These are phyloP conservation scores for Casaregolazyma suthepensis DNA, from an alignment of 1,139 yeast genomes.

Conservation along the genomic window DNA sequence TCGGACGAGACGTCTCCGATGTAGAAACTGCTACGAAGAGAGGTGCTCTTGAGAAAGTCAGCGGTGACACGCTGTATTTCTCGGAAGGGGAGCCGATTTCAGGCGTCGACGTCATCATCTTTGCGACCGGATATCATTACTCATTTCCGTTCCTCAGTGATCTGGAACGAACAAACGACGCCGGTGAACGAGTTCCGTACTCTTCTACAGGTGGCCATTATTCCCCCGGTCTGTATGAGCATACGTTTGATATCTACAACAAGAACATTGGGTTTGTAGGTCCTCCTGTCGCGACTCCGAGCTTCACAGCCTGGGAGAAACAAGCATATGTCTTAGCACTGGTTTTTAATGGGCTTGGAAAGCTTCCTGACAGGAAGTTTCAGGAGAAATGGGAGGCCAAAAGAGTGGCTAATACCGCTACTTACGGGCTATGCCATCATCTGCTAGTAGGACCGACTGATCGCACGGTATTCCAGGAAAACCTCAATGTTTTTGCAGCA, in stretches of 20 bases:
- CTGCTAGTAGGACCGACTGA: slow-evolving; percentile 1
- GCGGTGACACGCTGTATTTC: neutral
- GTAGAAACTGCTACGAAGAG: neutral
- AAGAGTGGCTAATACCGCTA: neutral
- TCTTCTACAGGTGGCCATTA: slow-evolving; percentile 38
- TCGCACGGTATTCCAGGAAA: neutral
- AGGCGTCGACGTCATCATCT: slow-evolving; percentile 46
- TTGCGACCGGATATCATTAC: slow-evolving; percentile 59
- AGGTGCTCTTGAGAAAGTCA: neutral
- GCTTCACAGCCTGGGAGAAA: slow-evolving; percentile 53
- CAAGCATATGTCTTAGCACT: slow-evolving; percentile 54
- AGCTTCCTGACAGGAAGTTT: slow-evolving; percentile 35
- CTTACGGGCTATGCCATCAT: neutral
- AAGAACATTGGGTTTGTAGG: slow-evolving; percentile 53
- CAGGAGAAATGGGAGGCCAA: slow-evolving; percentile 3
- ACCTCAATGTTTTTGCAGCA: slow-evolving; percentile 6
- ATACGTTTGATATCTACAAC: slow-evolving; percentile 45
- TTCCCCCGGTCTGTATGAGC: slow-evolving; percentile 48
- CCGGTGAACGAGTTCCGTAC: slow-evolving; percentile 30
- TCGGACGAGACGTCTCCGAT: neutral
- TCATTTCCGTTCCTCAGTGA: slow-evolving; percentile 40
- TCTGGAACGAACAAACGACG: slow-evolving; percentile 3
- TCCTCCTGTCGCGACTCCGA: slow-evolving; percentile 49
- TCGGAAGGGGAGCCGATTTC: slow-evolving; percentile 18
- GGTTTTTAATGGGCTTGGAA: slow-evolving; percentile 45